These are phyloP conservation scores for Pseudocercospora fijiensis DNA, from an alignment of 2,329 filamentous ascomycete species.

Conservation along the genomic window DNA sequence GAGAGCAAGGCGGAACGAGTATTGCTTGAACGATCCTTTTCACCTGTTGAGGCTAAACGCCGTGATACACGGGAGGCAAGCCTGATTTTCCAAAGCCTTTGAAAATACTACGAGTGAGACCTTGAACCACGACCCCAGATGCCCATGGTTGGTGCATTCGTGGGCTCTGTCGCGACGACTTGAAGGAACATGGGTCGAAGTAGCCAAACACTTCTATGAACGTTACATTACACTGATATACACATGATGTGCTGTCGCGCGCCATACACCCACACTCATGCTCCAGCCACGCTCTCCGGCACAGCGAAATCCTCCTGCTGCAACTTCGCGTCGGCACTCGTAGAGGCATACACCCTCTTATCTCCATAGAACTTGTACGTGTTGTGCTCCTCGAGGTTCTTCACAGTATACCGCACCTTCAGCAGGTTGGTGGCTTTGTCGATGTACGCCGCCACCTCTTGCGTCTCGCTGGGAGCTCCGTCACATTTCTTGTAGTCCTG, in stretches of 20 bases:
- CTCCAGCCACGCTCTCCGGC: slow-evolving; percentile 19
- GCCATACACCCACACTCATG: slow-evolving; percentile 5
- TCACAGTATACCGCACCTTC: slow-evolving; percentile 26
- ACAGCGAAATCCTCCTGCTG: slow-evolving; percentile 26
- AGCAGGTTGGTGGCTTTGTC: slow-evolving; percentile 23
- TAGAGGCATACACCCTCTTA: slow-evolving; percentile 27
- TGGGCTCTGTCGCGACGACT: not conserved
- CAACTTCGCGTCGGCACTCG: slow-evolving; percentile 22
- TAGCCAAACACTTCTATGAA: not conserved
- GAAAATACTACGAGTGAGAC: not conserved
- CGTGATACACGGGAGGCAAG: not conserved
- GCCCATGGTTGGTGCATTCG: not conserved
- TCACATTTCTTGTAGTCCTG: slow-evolving; percentile 30
- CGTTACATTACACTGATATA: not conserved
- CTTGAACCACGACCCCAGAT: too few relatives aligned
- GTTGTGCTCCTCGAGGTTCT: not conserved
- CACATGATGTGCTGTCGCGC: too few relatives aligned
- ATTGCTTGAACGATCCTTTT: not conserved
- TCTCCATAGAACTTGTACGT: slow-evolving; percentile 26
- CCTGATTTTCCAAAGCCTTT: not conserved
- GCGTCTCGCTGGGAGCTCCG: slow-evolving; percentile 14
- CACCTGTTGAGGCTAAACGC: not conserved
- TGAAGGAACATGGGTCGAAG: not conserved
- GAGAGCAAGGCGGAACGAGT: not conserved
- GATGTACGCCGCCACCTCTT: slow-evolving; percentile 26